phyloP scores from a whole-genome alignment of 2,329 filamentous ascomycete genomes.

The Fusarium sp. region DNA sequence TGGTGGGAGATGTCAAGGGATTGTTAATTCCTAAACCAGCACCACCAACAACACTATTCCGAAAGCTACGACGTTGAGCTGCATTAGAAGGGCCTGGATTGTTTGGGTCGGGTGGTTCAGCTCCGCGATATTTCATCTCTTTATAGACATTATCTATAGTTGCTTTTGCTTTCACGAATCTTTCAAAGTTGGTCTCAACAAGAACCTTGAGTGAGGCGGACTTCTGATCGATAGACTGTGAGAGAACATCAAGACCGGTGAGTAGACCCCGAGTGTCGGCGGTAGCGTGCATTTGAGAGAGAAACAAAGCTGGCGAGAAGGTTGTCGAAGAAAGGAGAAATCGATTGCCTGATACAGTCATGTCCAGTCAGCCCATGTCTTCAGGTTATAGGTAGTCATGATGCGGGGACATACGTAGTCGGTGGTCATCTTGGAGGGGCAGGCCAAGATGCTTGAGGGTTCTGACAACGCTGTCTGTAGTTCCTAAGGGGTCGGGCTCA shows the following conservation, averaged over 20 bases:
- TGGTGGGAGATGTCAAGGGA: slow-evolving; percentile 53
- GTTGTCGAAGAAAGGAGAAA: slow-evolving; percentile 96
- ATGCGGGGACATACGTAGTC: slow-evolving; percentile 70
- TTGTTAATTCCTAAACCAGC: slow-evolving; percentile 55
- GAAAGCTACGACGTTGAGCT: slow-evolving; percentile 75
- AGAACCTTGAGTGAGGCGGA: slow-evolving; percentile 95
- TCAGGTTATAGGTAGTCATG: slow-evolving; percentile 14
- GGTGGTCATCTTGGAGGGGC: slow-evolving; percentile 84
- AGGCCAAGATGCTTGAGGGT: slow-evolving; percentile 82
- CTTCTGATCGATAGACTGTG: slow-evolving; percentile 95
- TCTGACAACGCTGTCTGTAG: slow-evolving; percentile 85
- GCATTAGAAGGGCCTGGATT: slow-evolving; percentile 71
- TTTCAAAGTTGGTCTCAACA: slow-evolving; percentile 97
- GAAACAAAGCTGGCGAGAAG: slow-evolving; percentile 91
- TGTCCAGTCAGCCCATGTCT: slow-evolving; percentile 33
- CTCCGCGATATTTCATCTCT: slow-evolving; percentile 87
- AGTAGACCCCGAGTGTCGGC: slow-evolving; percentile 87
- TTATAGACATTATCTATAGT: slow-evolving; percentile 99
- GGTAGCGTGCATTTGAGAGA: slow-evolving; percentile 89
- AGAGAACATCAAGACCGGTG: slow-evolving; percentile 85
- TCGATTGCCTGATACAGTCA: slow-evolving; percentile 74
- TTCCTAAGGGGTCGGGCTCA: slow-evolving; percentile 92
- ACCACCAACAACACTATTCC: slow-evolving; percentile 62
- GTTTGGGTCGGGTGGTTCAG: slow-evolving; percentile 62
- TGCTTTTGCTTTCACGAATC: slow-evolving; percentile 96